Evolutionary conservation across 2,329 filamentous ascomycete genomes (phyloP).

Genomic region (Aureobasidium namibiae): DNA sequence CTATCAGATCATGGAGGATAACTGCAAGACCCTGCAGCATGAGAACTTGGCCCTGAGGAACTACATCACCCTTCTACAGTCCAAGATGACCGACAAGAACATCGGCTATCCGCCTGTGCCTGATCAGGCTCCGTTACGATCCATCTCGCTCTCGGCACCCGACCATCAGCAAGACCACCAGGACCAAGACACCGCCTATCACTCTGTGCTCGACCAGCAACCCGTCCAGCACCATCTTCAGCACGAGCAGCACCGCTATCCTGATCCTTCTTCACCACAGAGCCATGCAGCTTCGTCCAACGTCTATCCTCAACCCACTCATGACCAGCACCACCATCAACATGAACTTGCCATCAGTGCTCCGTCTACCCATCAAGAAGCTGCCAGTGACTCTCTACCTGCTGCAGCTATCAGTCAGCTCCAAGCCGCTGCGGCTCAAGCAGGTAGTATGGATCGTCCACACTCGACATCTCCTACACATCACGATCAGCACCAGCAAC

Average conservation of each 20-base stretch:
- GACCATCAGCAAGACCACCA: neutral
- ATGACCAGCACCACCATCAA: slow-evolving; percentile 20
- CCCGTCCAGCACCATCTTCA: neutral
- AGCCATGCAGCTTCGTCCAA: neutral
- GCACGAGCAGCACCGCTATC: neutral
- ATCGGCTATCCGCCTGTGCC: slow-evolving; percentile 80
- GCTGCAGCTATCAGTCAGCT: slow-evolving; percentile 26
- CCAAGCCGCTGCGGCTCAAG: slow-evolving; percentile 27
- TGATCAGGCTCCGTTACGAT: slow-evolving; percentile 26
- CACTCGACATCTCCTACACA: neutral
- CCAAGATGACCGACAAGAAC: slow-evolving; percentile 71
- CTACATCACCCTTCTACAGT: slow-evolving; percentile 86
- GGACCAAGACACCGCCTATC: neutral
- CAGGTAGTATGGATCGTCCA: slow-evolving; percentile 8
- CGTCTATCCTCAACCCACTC: neutral
- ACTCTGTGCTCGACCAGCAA: neutral
- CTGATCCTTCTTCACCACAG: slow-evolving; percentile 3
- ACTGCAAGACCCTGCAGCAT: slow-evolving; percentile 69
- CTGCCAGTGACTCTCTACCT: slow-evolving; percentile 28
- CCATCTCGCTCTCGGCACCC: neutral
- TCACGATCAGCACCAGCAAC: neutral
- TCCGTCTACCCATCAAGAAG: neutral
- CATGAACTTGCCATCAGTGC: slow-evolving; percentile 12
- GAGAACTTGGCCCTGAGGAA: slow-evolving; percentile 89
- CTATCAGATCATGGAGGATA: slow-evolving; percentile 64